phyloP scores from a whole-genome alignment of 768 basidiomycete species.

The Mrakia hoshinonis region DNA sequence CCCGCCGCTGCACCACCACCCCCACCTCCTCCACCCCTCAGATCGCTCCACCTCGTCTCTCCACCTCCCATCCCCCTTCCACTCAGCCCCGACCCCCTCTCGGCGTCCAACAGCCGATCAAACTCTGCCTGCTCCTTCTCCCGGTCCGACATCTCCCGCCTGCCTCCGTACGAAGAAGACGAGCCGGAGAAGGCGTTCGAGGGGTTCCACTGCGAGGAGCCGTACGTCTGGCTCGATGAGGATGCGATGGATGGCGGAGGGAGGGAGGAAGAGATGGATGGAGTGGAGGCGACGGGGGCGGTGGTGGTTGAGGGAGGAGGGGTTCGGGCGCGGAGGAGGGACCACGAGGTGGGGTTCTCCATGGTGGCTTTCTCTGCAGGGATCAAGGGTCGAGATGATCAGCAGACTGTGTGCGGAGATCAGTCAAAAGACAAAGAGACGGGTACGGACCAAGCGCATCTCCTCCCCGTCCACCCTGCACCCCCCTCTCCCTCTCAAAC shows the following conservation, averaged over 20 bases:
- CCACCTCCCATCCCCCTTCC: neutral
- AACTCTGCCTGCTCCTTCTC: conserved; percentile 13
- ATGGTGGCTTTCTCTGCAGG: neutral
- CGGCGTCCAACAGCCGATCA: conserved; percentile 9
- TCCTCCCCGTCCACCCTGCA: neutral
- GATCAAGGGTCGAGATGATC: neutral
- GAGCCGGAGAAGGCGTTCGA: neutral
- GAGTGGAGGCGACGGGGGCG: neutral
- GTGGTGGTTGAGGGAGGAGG: neutral
- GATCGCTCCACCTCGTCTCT: neutral
- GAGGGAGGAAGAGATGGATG: neutral
- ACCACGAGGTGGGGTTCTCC: conserved; percentile 12
- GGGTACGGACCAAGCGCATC: neutral
- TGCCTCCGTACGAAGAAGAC: neutral
- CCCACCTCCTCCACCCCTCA: neutral
- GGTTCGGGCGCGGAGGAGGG: neutral
- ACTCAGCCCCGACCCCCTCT: neutral
- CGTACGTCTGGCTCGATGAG: neutral
- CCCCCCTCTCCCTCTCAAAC: neutral
- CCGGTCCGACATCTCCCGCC: conserved; percentile 2
- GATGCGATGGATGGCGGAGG: neutral
- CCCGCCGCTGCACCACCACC: neutral
- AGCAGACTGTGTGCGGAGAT: neutral
- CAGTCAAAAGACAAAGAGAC: neutral
- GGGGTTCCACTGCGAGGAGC: neutral